Evolutionary conservation across 306 rosid species (phyloP).

Genomic region (Trichosanthes truncata): DNA sequence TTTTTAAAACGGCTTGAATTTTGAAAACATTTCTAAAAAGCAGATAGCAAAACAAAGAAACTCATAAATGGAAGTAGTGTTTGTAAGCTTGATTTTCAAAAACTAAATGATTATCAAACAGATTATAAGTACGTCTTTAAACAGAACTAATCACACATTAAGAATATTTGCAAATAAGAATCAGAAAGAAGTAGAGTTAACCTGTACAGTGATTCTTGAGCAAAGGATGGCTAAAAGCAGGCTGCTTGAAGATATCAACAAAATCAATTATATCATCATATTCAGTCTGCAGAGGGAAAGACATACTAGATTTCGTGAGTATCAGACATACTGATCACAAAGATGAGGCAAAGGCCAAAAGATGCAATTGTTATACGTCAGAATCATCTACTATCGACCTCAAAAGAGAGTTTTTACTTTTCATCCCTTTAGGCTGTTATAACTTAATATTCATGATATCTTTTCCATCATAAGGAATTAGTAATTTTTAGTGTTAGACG

Average conservation of each 20-base stretch:
- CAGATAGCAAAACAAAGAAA: too few species aligned
- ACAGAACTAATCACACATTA: neutral
- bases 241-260: neutral
- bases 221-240: too few species aligned
- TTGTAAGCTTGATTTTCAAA: too few species aligned
- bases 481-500: neutral
- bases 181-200: neutral
- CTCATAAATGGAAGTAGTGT: too few species aligned
- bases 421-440: neutral
- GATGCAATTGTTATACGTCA: neutral
- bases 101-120: too few species aligned
- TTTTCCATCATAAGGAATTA: neutral
- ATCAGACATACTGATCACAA: neutral
- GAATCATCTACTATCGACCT: neutral
- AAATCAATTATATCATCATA: neutral
- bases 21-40: too few species aligned
- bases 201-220: neutral
- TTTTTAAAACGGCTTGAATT: too few species aligned
- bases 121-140: neutral
- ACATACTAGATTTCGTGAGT: neutral
- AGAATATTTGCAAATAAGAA: neutral
- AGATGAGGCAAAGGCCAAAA: neutral
- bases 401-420: neutral
- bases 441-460: neutral
- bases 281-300: neutral